phyloP scores from a whole-genome alignment of 768 basidiomycete species.

The Leccinum olivaceopallidum region DNA sequence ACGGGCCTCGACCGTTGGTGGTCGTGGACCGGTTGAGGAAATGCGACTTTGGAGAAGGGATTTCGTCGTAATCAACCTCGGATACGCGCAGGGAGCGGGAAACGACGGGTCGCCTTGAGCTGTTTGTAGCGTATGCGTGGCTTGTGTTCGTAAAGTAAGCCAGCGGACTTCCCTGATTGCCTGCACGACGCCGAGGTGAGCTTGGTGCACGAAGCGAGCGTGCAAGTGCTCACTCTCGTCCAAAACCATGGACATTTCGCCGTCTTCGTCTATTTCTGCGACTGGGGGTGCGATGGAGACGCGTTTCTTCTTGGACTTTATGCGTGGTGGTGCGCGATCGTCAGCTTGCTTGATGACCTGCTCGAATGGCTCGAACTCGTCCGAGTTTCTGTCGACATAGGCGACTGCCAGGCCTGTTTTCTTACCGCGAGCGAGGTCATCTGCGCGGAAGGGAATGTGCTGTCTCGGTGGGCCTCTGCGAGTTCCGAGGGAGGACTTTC shows the following conservation, averaged over 20 bases:
- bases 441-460: slow-evolving; percentile 77
- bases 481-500: slow-evolving; percentile 41
- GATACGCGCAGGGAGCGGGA: slow-evolving; percentile 53
- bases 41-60: slow-evolving; percentile 57
- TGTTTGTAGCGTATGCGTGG: slow-evolving; percentile 41
- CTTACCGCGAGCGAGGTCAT: slow-evolving; percentile 76
- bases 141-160: slow-evolving; percentile 37
- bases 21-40: slow-evolving; percentile 32
- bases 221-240: slow-evolving; percentile 57
- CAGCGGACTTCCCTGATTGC: slow-evolving; percentile 34
- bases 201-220: not conserved
- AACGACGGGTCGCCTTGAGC: slow-evolving; percentile 35
- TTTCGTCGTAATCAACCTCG: slow-evolving; percentile 58
- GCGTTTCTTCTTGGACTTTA: slow-evolving; percentile 53
- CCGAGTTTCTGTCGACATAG: slow-evolving; percentile 70
- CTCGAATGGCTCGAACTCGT: slow-evolving; percentile 83
- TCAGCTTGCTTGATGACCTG: slow-evolving; percentile 71
- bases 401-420: slow-evolving; percentile 73
- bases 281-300: slow-evolving; percentile 36
- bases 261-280: slow-evolving; percentile 50
- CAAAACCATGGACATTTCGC: slow-evolving; percentile 79
- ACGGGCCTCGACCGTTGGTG: slow-evolving; percentile 37
- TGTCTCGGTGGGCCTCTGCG: slow-evolving; percentile 62
- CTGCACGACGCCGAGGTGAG: slow-evolving; percentile 15
- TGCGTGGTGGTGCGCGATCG: slow-evolving; percentile 59